Evolutionary conservation across 129 eudicot species (phyloP), one percentile per base, ranked within the genome.

Genomic region (Flaveria robusta): DNA sequence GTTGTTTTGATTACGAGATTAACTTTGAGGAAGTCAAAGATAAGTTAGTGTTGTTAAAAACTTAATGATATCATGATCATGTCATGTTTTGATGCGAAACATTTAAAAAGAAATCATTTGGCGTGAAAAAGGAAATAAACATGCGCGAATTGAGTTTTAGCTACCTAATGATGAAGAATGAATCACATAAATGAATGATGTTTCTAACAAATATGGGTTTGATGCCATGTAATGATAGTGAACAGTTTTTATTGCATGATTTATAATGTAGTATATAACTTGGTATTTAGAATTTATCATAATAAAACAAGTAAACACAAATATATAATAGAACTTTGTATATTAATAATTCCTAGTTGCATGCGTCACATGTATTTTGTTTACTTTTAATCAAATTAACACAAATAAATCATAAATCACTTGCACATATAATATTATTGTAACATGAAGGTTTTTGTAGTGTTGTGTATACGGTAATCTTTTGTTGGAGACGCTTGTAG

Each of bases 161-260:
- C 29, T 42, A 76, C 66, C n/a, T 34, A 51, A 66, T 76, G 54
- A 76, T 76, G 80, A 76, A 14, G 14, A 76, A 75, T 75, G 64
- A 19, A 63, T 27, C 19, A 63, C 62, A 43, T 12, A 14, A 65
- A 75, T 65, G 22, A 66, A 20, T 31, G 66, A 76, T 66, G 66
- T 8, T 65, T 31, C 37, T 14, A 47, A 51, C 50, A 66, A 29
- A 50, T 41, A 19, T 16, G 7, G 20, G 71, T 76, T 66, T 51
- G 65, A 66, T 76, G 18, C 34, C 65, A 63, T 75, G 50, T 55
- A 55, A 37, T 55, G 39, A 73, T 55, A 20, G 68, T 54, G 70
- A 60, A 24, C 7, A 74, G 1, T 26, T 74, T 20, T 23, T 13
- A 22, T n/a, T 37, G 19, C 63, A 29, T 70, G 37, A 49, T 1